These are phyloP conservation scores for Solanum sejunctum DNA, from an alignment of 257 asterid species.

Conservation along the genomic window DNA sequence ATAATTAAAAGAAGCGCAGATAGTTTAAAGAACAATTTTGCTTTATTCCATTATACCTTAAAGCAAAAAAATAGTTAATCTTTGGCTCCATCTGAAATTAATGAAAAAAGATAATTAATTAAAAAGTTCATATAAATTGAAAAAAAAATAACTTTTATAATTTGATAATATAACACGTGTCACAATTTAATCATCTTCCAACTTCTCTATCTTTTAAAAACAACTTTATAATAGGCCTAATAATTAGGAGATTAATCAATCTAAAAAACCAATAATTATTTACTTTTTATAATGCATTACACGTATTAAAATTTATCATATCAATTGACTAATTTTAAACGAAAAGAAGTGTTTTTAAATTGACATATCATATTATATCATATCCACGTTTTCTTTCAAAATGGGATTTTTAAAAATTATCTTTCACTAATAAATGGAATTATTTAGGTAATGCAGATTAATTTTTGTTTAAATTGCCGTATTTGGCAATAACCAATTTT, in stretches of 20 bases:
- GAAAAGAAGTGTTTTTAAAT: background rate
- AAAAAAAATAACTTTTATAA: no score
- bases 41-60: no score
- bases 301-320: background rate
- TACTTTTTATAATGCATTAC: background rate
- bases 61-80: no score
- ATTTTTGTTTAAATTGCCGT: background rate
- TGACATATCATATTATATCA: background rate
- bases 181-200: background rate
- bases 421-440: background rate
- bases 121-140: no score
- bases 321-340: background rate
- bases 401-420: background rate
- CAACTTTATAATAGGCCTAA: background rate
- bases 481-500: background rate
- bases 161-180: background rate
- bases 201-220: background rate
- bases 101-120: no score
- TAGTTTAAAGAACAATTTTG: no score
- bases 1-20: no score
- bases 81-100: no score
- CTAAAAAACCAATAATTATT: background rate
- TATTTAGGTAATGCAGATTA: background rate
- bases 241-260: background rate
- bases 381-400: background rate